phyloP scores from a whole-genome alignment of 1,284 basidiomycete species.

The Flammula alnicola region DNA sequence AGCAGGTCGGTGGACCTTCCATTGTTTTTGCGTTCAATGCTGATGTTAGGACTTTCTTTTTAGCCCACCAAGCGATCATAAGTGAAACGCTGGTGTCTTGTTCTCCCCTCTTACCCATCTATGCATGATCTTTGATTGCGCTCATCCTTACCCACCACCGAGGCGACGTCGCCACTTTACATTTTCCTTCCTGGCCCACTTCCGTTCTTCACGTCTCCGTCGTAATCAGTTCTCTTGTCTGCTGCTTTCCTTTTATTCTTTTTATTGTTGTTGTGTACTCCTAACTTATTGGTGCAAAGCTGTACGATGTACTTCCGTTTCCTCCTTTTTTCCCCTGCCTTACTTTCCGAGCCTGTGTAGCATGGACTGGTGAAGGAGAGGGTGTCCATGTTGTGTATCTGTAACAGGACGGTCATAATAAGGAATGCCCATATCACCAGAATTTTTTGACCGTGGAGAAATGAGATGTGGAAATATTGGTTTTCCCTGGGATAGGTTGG shows the following conservation, averaged over 20 bases:
- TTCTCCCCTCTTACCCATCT: constrained; percentile 1
- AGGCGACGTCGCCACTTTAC: constrained; percentile 13
- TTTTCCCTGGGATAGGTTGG: no score
- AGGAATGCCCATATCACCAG: constrained; percentile 10
- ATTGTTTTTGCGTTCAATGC: not conserved
- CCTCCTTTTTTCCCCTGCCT: constrained; percentile 22
- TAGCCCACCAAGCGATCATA: constrained; percentile 40
- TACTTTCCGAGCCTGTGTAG: constrained; percentile 25
- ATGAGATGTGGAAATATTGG: constrained; percentile 1
- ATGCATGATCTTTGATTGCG: constrained; percentile 22
- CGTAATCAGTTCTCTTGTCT: constrained; percentile 21
- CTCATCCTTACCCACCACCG: constrained; percentile 15
- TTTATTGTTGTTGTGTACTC: constrained; percentile 31
- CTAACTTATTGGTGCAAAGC: constrained; percentile 36
- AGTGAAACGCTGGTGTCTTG: constrained; percentile 9
- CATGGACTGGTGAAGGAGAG: constrained; percentile 21
- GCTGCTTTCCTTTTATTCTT: constrained; percentile 20
- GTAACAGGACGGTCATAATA: constrained; percentile 12
- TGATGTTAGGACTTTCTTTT: not conserved
- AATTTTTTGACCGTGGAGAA: constrained; percentile 6
- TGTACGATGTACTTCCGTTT: constrained; percentile 34
- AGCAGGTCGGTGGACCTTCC: constrained; percentile 31
- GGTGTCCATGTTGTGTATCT: constrained; percentile 19
- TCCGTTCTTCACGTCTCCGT: constrained; percentile 10
- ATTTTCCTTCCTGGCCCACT: constrained; percentile 11